Evolutionary conservation across 257 asterid species (phyloP), one percentile per base, ranked within the genome.

Genomic region (Solanum etuberosum): DNA sequence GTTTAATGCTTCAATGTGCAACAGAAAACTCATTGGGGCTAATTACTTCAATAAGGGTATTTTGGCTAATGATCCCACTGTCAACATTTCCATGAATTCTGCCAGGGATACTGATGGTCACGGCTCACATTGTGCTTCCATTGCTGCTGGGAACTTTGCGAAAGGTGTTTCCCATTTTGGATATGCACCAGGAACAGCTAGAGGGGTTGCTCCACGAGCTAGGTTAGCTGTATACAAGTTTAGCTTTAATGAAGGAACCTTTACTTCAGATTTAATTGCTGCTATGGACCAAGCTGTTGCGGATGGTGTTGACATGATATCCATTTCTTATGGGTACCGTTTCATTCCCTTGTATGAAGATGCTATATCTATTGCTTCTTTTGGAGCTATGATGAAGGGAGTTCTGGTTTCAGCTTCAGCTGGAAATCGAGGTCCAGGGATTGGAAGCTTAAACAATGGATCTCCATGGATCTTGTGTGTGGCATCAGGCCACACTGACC

Each of bases 1-100:
- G 35, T 90, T 90, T 43, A 88, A 90, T 21, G 68, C 90, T 23
- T 88, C 92, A 9, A 3, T 83, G 86, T 90, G 92, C 74, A 90
- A 90, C 84, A 77, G 48, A 57, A 90, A 90, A 65, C 92, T 90
- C 29, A 61, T 90, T 11, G 92, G 92, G 3, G 90, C 90, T 40
- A 84, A 88, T 63, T 86, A 42, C 82, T 90, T 90, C 81, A 90
- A 88, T 34, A 88, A 83, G 73, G 92, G 88, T 0, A 40, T 90
- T 43, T 9, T 65, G 20, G 92, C 92, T 84, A 42, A 32, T 10
- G 85, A 88, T 76, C 92, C 90, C 23, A 37, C 71, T 31, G 48
- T 25, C 1, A 86, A 76, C 9, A 73, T 90, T 18, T 83, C 85
- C n/a, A 88, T 90, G 92, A 86, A 90, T n/a, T 90, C 92, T 6